These are phyloP conservation scores for Avena atlantica DNA, from an alignment of 176 grass and related monocot species.

Conservation along the genomic window DNA sequence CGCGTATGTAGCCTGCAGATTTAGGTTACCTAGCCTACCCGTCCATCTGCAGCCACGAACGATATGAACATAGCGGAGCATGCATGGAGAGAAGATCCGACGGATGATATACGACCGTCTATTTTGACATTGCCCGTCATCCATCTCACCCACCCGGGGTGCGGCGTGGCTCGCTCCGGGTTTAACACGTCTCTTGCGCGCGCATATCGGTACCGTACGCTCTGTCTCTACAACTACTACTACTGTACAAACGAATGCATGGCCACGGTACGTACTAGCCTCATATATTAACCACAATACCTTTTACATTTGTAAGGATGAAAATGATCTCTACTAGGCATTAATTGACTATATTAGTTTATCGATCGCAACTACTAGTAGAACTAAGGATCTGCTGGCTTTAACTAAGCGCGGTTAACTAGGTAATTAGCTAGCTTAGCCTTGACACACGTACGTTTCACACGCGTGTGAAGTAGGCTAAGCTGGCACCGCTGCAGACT, in stretches of 20 bases:
- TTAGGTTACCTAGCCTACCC: constrained; percentile 1
- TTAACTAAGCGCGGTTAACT: neutral
- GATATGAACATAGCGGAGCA: too few species aligned
- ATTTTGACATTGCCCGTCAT: neutral
- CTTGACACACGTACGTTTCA: neutral
- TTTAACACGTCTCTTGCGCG: constrained; percentile 7
- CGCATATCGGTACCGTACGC: neutral
- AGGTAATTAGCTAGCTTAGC: neutral
- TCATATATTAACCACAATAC: too few species aligned
- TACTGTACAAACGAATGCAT: neutral
- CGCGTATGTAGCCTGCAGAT: neutral
- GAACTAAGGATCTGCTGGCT: neutral
- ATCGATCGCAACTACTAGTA: too few species aligned
- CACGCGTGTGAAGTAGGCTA: neutral
- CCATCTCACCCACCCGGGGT: neutral
- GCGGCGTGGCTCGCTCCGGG: neutral
- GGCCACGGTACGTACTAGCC: neutral
- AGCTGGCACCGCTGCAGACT: neutral
- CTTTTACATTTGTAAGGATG: too few species aligned
- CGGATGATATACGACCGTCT: neutral
- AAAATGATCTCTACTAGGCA: too few species aligned
- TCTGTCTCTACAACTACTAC: too few species aligned
- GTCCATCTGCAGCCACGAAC: neutral
- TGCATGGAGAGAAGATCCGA: neutral
- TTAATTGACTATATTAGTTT: too few species aligned